Base-by-base conservation (phyloP, 78 protist genomes). In the Speleostelium caveatum region DNA sequence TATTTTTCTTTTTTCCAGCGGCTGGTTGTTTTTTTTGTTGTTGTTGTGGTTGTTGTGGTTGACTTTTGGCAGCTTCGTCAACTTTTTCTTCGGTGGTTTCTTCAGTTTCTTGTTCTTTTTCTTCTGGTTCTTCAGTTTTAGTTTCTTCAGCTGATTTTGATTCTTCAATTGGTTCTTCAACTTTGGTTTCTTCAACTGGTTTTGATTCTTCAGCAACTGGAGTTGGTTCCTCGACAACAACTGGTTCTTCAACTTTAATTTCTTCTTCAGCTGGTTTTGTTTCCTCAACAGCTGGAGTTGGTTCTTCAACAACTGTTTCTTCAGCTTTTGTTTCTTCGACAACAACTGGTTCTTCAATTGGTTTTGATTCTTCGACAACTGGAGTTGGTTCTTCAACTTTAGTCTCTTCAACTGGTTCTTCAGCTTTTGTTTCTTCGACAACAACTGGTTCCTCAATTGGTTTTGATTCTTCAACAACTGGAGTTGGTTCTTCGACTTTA, bases 321-420 rank as follows among this genome's bases (percentile, higher is more conserved):
- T 62, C 72, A 1, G 14, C 72, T 30, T 30, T 65, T 6, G 72
- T 30, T 65, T 65, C 49, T 65, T 65, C 72, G 3, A 3, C 28
- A 38, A 22, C 56, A 38, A 39, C 39, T 49, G 24, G 55, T 14
- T 32, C 79, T n/a, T 51, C 73, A 4, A 28, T 58, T 62, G 59
- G 62, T 42, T 60, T 66, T 17, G n/a, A 6, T 35, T 32, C 71
- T 59, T 76, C 60, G 12, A 75, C 86, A 38, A 75, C 59, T 38
- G 85, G 59, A 49, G 24, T 42, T 69, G 58, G 32, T 26, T 69
- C 61, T 45, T 69, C 75, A 45, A 42, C 75, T 60, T 60, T 69
- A 60, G 22, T 14, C 38, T 36, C 42, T 1, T n/a, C 60, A 10
- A 10, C 53, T 45, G 53, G 53, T 45, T 45, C 53, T 62, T 62